Evolutionary conservation across 768 basidiomycete genomes (phyloP).

Genomic region (Gelatoporia subvermispora): DNA sequence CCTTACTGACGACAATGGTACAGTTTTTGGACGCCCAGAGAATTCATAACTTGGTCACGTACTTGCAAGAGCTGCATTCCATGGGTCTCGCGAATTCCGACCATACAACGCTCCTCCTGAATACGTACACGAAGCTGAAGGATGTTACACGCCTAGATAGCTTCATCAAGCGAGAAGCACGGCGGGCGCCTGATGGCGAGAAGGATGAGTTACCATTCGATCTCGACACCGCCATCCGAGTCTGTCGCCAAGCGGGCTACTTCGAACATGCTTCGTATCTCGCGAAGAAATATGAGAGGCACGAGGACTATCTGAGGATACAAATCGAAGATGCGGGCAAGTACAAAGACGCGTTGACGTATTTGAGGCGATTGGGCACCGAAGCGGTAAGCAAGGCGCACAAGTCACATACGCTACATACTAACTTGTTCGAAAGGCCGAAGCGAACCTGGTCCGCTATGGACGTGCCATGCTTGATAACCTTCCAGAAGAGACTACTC

Average conservation of each 20-base stretch:
- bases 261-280: slow-evolving; percentile 93
- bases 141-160: slow-evolving; percentile 83
- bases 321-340: slow-evolving; percentile 90
- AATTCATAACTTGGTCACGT: slow-evolving; percentile 91
- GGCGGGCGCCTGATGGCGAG: slow-evolving; percentile 38
- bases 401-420: neutral
- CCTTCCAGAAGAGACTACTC: slow-evolving; percentile 85
- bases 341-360: slow-evolving; percentile 74
- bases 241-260: slow-evolving; percentile 94
- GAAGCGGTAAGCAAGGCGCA: slow-evolving; percentile 57
- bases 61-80: slow-evolving; percentile 92
- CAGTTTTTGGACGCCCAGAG: slow-evolving; percentile 96
- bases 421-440: slow-evolving; percentile 52
- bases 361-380: slow-evolving; percentile 73
- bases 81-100: slow-evolving; percentile 90
- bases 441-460: slow-evolving; percentile 82
- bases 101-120: slow-evolving; percentile 93
- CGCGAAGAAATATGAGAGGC: slow-evolving; percentile 84
- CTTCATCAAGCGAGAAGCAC: slow-evolving; percentile 88
- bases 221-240: slow-evolving; percentile 92
- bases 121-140: slow-evolving; percentile 96
- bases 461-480: slow-evolving; percentile 80
- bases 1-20: slow-evolving; percentile 5
- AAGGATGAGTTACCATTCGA: slow-evolving; percentile 86
- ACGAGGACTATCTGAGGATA: slow-evolving; percentile 91